phyloP scores from a whole-genome alignment of 2,329 filamentous ascomycete species.

The Sporothrix pseudoabietina region DNA sequence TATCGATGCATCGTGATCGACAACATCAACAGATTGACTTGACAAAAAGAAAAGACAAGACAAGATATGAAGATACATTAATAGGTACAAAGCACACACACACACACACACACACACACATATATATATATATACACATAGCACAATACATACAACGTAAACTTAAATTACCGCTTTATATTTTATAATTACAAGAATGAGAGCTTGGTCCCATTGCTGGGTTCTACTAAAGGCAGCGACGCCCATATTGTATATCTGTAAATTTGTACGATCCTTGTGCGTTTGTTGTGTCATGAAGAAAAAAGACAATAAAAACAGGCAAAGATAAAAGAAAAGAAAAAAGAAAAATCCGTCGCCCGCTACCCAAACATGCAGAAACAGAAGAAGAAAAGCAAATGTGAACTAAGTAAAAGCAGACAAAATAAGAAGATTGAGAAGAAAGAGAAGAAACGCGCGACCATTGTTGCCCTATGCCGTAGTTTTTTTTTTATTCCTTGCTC shows the following conservation, averaged over 20 bases:
- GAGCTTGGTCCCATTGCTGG: slow-evolving; percentile 3
- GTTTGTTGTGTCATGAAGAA: slow-evolving; percentile 23
- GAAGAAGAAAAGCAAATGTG: background rate
- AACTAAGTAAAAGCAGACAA: background rate
- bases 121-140: too few relatives aligned
- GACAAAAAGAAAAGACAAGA: background rate
- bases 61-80: background rate
- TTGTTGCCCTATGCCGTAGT: slow-evolving; percentile 10
- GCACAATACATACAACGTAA: background rate
- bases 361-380: slow-evolving; percentile 18
- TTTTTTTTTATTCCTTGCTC: slow-evolving; percentile 21
- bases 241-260: slow-evolving; percentile 20
- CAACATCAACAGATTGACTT: background rate
- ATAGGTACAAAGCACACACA: too few relatives aligned
- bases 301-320: background rate
- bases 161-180: background rate
- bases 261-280: slow-evolving; percentile 13
- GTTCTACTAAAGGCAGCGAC: slow-evolving; percentile 16
- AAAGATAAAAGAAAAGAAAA: background rate
- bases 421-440: too few relatives aligned
- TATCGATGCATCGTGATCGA: background rate
- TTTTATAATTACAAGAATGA: background rate
- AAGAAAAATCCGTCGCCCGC: slow-evolving; percentile 12
- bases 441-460: slow-evolving; percentile 10
- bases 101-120: too few relatives aligned